phyloP scores from a whole-genome alignment of 2,329 filamentous ascomycete genomes.

The Colletotrichum sp. region DNA sequence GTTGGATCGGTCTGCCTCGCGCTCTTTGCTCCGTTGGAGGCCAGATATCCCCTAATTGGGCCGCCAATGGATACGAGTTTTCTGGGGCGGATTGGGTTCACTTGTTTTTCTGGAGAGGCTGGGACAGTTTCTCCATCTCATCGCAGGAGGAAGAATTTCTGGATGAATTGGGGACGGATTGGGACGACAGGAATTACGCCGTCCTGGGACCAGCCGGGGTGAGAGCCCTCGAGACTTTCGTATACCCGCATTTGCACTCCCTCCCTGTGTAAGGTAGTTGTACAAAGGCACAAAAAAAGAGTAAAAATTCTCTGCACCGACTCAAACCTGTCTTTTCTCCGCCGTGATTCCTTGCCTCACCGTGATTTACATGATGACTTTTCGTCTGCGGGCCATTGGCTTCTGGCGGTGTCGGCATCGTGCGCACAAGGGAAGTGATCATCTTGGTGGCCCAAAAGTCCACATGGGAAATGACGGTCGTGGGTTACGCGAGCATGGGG shows the following conservation, averaged over 20 bases:
- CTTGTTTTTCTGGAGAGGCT: conserved; percentile 19
- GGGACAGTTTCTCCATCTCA: neutral
- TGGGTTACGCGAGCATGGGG: neutral
- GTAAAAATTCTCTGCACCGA: conserved; percentile 32
- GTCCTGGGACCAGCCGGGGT: conserved; percentile 2
- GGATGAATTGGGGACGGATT: neutral
- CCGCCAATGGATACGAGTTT: neutral
- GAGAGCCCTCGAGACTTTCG: conserved; percentile 1
- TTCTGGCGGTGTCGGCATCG: neutral
- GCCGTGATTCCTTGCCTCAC: neutral
- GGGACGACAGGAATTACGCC: neutral
- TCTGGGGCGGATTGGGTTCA: neutral
- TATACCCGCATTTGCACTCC: conserved; percentile 5
- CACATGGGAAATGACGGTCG: conserved; percentile 1
- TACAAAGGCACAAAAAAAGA: conserved; percentile 43
- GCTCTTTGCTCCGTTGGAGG: neutral
- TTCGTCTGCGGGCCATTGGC: neutral
- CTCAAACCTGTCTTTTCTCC: neutral
- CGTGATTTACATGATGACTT: neutral
- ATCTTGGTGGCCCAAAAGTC: neutral
- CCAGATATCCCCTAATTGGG: conserved; percentile 21
- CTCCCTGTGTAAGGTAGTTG: conserved; percentile 43
- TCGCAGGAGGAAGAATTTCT: conserved; percentile 6
- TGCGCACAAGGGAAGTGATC: neutral
- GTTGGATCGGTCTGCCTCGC: neutral